phyloP scores from a whole-genome alignment of 139 green algal genomes.

The Chlorella sorokiniana region DNA sequence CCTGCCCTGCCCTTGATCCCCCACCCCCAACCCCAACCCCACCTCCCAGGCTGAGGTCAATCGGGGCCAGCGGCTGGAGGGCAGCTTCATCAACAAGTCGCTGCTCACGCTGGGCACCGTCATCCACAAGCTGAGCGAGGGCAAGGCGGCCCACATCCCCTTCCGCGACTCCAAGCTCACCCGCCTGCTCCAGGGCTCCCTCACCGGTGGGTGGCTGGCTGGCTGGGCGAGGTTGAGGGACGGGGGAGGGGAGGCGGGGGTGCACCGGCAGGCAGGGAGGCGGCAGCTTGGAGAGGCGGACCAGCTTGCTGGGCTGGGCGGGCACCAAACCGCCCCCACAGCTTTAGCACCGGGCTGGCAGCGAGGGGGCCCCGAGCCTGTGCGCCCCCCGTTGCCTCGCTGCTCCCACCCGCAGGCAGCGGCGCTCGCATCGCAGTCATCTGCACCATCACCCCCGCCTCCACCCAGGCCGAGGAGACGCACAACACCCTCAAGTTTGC shows the following conservation, averaged over 20 bases:
- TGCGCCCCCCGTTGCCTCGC: no score
- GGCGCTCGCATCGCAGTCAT: constrained; percentile 81
- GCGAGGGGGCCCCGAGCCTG: not conserved
- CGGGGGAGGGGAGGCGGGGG: not conserved
- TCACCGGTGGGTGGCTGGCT: constrained; percentile 21
- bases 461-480: constrained; percentile 88
- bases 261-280: not conserved
- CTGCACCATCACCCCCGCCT: constrained; percentile 91
- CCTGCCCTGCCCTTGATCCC: not conserved
- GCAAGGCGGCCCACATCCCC: constrained; percentile 74
- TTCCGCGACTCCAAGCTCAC: constrained; percentile 94
- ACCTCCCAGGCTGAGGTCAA: constrained; percentile 58
- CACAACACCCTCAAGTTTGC: constrained; percentile 99
- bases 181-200: constrained; percentile 65
- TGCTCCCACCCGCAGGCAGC: constrained; percentile 58
- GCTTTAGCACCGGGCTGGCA: no score
- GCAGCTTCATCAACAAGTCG: constrained; percentile 95
- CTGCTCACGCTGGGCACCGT: constrained; percentile 95
- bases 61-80: constrained; percentile 83
- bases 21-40: not conserved
- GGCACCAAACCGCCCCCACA: no score
- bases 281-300: not conserved
- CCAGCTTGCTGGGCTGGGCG: no score
- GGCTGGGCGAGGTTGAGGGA: constrained; percentile 19
- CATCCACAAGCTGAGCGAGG: constrained; percentile 82